These are phyloP conservation scores for Neobulgaria alba DNA, from an alignment of 2,329 filamentous ascomycete genomes.

Conservation along the genomic window DNA sequence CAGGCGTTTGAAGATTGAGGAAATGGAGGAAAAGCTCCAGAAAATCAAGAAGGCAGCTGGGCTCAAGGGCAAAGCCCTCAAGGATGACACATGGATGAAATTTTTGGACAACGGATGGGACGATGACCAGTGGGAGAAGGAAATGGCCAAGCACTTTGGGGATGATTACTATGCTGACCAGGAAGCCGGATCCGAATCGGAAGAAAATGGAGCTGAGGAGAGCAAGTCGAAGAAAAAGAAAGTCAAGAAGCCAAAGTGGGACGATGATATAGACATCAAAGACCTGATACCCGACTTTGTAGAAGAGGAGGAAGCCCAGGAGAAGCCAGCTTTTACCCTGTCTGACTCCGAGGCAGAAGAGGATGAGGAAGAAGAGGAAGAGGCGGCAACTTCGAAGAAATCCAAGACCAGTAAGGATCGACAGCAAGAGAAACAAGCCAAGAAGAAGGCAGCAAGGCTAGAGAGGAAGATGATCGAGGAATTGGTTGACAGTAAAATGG, in stretches of 20 bases:
- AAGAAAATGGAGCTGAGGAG: conserved; percentile 35
- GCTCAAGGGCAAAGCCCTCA: conserved; percentile 54
- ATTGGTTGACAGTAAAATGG: conserved; percentile 73
- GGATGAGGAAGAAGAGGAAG: conserved; percentile 28
- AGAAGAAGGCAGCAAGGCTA: conserved; percentile 65
- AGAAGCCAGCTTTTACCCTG: conserved; percentile 45
- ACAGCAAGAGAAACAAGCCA: conserved; percentile 48
- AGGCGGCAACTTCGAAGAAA: conserved; percentile 41
- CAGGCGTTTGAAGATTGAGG: conserved; percentile 81
- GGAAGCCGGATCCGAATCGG: conserved; percentile 51
- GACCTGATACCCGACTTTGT: conserved; percentile 84
- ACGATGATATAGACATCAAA: conserved; percentile 95
- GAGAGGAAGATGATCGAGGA: conserved; percentile 79
- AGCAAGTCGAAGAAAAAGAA: conserved; percentile 45
- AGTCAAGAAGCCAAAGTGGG: conserved; percentile 80
- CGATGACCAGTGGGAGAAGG: conserved; percentile 78
- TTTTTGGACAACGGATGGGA: conserved; percentile 87
- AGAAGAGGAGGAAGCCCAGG: conserved; percentile 41
- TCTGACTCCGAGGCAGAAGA: conserved; percentile 47
- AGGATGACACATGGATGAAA: conserved; percentile 73
- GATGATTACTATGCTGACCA: conserved; percentile 78
- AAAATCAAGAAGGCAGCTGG: conserved; percentile 89
- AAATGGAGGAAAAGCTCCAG: conserved; percentile 77
- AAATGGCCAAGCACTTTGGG: conserved; percentile 83
- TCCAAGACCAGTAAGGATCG: conserved; percentile 52